Conservation (phyloP, 1,284 basidiomycete species). For the Ganoderma resinaceum region DNA sequence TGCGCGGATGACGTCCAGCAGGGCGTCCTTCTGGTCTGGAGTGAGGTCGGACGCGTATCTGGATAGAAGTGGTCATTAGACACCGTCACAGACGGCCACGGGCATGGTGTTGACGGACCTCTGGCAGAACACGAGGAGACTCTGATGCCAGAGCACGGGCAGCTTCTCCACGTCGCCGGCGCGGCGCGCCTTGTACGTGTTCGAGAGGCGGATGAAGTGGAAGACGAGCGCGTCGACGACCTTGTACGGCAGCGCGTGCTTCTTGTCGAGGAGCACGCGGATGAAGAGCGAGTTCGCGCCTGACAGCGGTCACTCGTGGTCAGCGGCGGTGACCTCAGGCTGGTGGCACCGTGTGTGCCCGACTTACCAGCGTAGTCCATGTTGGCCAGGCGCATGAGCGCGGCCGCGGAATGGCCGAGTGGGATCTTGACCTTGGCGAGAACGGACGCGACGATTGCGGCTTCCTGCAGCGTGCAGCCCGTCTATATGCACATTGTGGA, state of each 20-base stretch:
- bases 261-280: conserved; percentile 96
- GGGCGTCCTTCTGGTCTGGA: conserved; percentile 95
- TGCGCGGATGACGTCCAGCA: conserved; percentile 92
- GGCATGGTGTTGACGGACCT: conserved; percentile 56
- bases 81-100: background rate
- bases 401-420: conserved; percentile 95
- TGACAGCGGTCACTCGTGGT: conserved; percentile 31
- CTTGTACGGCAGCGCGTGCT: conserved; percentile 98
- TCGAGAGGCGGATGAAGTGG: conserved; percentile 96
- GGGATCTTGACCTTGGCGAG: conserved; percentile 93
- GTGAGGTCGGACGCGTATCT: conserved; percentile 98
- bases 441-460: conserved; percentile 93
- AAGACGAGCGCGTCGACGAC: conserved; percentile 97
- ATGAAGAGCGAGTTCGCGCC: conserved; percentile 98
- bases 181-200: conserved; percentile 80
- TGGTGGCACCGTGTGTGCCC: background rate
- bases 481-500: conserved; percentile 45
- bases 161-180: conserved; percentile 76
- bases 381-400: conserved; percentile 89
- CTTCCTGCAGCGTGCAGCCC: conserved; percentile 94
- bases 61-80: conserved; percentile 7
- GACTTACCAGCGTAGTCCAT: conserved; percentile 92
- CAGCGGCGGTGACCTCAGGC: background rate
- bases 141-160: conserved; percentile 99
- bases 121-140: conserved; percentile 93